Base-by-base conservation (phyloP, 306 rosid species). In the Fragaria nilgerrensis region DNA sequence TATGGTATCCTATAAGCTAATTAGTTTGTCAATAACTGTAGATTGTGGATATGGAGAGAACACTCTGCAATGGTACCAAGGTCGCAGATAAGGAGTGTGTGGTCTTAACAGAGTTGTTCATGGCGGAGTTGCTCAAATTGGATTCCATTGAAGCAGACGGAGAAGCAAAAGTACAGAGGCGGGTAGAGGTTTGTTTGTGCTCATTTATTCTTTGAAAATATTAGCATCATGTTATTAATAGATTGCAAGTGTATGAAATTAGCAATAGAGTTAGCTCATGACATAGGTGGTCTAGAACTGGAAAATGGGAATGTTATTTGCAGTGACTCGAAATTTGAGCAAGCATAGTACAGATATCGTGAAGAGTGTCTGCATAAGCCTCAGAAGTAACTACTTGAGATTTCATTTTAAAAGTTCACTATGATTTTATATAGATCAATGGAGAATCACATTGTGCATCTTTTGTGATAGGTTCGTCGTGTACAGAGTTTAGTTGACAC, bases 41-140 rank as follows among this genome's bases (percentile, higher is more conserved):
- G 97, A 87, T 89, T 74, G 76, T 75, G 50, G 79, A 79, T 72
- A n/a, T 89, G 68, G 95, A 89, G 85, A 81, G 55, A 3, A 69
- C 29, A 16, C 74, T 88, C 77, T 19, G 62, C 15, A 78, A 79
- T 37, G 91, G 87, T 37, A 49, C 56, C 62, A 85, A 78, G 68
- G 77, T 89, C 61, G 84, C 81, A 65, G 89, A 88, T n/a, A 81
- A 62, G 64, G 93, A 90, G 11, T 76, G 88, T 72, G 75, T 75
- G 69, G 43, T 70, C 22, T 78, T 90, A 82, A 87, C 81, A 20
- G 96, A 92, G 78, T 53, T 88, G 78, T 81, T 92, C 62, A 90
- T 92, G 93, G 44, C n/a, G 82, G 89, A 92, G 77, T 59, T 92
- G 76, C 89, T 92, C 67, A 88, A 90, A 79, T 70, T 92, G 72